Conservation (phyloP, 2,329 filamentous ascomycete species). For the Ophiostoma australiae region DNA sequence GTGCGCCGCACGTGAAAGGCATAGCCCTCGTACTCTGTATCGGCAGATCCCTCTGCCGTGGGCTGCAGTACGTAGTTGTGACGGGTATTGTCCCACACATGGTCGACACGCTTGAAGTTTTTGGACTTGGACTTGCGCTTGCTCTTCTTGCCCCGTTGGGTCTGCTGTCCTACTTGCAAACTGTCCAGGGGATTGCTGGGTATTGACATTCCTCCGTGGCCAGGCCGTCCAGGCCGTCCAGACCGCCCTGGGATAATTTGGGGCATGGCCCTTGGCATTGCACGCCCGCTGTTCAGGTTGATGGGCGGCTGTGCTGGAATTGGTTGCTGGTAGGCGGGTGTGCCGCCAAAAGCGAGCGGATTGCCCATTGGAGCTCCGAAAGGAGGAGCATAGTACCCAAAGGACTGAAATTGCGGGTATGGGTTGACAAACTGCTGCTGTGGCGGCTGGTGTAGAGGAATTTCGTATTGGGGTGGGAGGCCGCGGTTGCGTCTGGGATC, state of each 20-base stretch:
- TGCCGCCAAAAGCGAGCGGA: background rate
- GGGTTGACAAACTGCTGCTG: background rate
- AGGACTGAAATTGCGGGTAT: background rate
- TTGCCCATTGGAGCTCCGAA: background rate
- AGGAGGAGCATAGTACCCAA: background rate
- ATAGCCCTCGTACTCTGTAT: constrained; percentile 67
- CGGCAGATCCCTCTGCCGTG: constrained; percentile 43
- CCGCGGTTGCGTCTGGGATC: background rate
- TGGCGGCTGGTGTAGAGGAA: background rate
- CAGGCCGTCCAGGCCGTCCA: background rate
- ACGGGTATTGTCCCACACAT: constrained; percentile 48
- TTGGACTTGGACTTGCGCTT: constrained; percentile 28
- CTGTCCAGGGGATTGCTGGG: background rate
- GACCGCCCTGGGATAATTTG: background rate
- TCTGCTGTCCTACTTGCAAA: background rate
- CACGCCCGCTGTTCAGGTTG: background rate
- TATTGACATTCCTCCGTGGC: background rate
- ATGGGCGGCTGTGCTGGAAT: background rate
- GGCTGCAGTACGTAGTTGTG: constrained; percentile 53
- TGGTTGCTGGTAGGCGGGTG: background rate
- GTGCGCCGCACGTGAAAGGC: constrained; percentile 77
- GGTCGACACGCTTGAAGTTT: constrained; percentile 50
- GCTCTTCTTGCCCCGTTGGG: background rate
- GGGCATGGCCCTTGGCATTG: background rate
- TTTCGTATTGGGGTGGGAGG: background rate